Base-by-base conservation (phyloP, 2,329 filamentous ascomycete species). In the Hymenoscyphus linearis region DNA sequence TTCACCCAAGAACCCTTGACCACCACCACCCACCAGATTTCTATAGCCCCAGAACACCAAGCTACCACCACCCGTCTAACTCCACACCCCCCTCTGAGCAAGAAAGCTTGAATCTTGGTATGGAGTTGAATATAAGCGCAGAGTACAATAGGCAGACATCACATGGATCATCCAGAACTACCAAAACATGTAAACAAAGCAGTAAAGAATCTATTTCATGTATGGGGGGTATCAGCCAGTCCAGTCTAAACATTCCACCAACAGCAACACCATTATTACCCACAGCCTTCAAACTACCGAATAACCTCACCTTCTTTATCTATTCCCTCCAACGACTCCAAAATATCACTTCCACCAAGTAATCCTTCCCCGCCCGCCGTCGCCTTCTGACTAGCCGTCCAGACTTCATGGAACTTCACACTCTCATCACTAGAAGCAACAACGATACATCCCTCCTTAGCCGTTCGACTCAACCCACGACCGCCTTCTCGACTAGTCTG, bases 391-490 rank as follows among this genome's bases (percentile, higher is more conserved):
- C 81, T 78, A 2, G 84, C 82, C n/a, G 83, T 82, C 95, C 93
- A 98, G 12, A 99, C 86, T 76, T 98, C 93, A 74, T 98, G 92
- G 70, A 98, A 98, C 72, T 95, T 95, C 74, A 98, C 89, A 68
- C 85, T 96, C 72, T 91, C 88, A 75, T 98, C 93, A 71, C 92
- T 96, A 52, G 91, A 89, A 16, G 93, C 93, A 58, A 99, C 89
- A 18, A 97, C 89, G 67, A 99, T 87, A 72, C 92, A 96, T 0
- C 90, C 91, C 68, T 93, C 90, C 66, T 85, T 82, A 4, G 80
- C 77, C 0, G 83, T 85, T 22, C 85, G 79, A 56, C 77, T 78
- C 64, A 80, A 80, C 74, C 79, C 82, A 54, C 78, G 76, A n/a
- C 79, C 80, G 60, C 81, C 81, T 70, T 85, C 79, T 57, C 68